Base-by-base conservation (phyloP, 1,284 basidiomycete species). In the Papiliotrema terrestris region DNA sequence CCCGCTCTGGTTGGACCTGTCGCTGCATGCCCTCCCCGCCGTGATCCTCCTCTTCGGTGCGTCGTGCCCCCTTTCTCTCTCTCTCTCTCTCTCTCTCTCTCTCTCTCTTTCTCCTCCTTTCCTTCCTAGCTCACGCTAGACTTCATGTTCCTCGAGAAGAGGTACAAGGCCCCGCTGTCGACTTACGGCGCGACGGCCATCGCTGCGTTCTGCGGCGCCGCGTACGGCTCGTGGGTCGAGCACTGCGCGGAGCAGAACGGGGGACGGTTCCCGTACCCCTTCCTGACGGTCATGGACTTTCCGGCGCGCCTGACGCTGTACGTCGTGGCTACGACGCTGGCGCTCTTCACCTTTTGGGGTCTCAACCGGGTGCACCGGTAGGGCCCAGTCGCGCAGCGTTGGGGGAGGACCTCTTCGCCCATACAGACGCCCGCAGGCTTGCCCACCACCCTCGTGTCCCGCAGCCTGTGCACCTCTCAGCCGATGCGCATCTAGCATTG, bases 231-330 rank as follows among this genome's bases (percentile, higher is more conserved):
- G 9, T 89, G 86, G 82, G 83, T 84, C 8, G 89, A 91, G 65
- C 82, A 83, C 60, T 86, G 84, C 62, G 84, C 85, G 0, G 74
- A 65, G 6, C 79, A 78, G 66, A 65, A 68, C 54, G 62, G 67
- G 50, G 83, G 82, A n/a, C 72, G 68, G 2, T 91, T 89, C 74
- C 87, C 89, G 19, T 91, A 91, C 73, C 89, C 89, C 0, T 91
- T 91, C 78, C 78, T 91, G 56, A 87, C 83, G 0, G 65, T 84
- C 26, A 85, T 81, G 66, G 74, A 82, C 0, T 76, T 83, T 15
- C 64, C 73, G 8, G 73, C 80, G 32, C 81, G 88, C 17, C 58
- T 84, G n/a, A 73, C 66, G 19, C 87, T 89, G 26, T 91, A 91
- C 72, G 62, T 67, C 8, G 80, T 76, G 2, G 80, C 82, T 0